These are phyloP conservation scores for Prunus mume DNA, from an alignment of 306 rosid species.

Conservation along the genomic window DNA sequence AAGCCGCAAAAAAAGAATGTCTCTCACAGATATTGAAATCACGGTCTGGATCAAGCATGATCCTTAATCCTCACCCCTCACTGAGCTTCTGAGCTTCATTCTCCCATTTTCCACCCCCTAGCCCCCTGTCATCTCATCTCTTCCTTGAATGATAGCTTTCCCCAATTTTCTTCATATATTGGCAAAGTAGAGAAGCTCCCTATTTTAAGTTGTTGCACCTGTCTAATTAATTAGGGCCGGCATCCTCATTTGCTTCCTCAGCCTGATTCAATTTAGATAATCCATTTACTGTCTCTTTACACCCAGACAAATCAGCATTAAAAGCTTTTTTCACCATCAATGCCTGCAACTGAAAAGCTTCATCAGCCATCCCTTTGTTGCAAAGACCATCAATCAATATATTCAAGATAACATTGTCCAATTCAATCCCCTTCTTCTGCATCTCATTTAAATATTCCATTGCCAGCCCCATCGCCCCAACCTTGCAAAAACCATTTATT, in stretches of 20 bases:
- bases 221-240: not conserved
- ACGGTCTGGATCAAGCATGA: not conserved
- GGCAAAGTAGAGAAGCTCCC: conserved; percentile 7
- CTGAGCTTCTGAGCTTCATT: not conserved
- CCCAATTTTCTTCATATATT: not conserved
- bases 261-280: conserved; percentile 1
- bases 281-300: conserved; percentile 14
- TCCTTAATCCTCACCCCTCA: not conserved
- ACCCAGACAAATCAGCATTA: not conserved
- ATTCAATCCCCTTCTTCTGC: conserved; percentile 17
- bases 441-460: conserved; percentile 22
- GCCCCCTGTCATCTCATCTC: not conserved
- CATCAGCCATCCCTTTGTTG: conserved; percentile 15
- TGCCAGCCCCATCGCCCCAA: conserved; percentile 23
- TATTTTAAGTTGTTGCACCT: not conserved
- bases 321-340: conserved; percentile 15
- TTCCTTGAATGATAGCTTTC: not conserved
- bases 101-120: not conserved
- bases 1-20: not conserved
- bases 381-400: conserved; percentile 23
- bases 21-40: not conserved
- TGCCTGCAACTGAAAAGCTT: conserved; percentile 28
- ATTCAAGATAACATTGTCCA: conserved; percentile 8
- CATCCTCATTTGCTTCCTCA: not conserved
- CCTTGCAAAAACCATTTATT: conserved; percentile 27